These are phyloP conservation scores for Rhodofomes roseus DNA, from an alignment of 1,284 basidiomycete species.

Conservation along the genomic window DNA sequence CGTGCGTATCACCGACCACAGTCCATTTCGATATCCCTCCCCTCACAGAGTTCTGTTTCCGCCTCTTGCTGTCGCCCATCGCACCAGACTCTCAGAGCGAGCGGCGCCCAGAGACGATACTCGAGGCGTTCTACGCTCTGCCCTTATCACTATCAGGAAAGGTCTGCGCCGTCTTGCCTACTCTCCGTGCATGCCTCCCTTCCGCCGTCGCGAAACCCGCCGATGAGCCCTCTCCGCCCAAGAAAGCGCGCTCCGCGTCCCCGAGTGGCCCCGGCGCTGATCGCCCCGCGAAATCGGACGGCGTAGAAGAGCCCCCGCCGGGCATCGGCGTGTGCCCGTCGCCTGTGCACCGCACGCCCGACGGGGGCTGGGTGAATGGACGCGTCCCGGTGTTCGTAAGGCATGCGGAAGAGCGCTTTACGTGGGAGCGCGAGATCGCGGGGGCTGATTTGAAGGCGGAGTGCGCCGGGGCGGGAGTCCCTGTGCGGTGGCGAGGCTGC, in stretches of 20 bases:
- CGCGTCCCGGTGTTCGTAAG: conserved; percentile 43
- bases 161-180: conserved; percentile 12
- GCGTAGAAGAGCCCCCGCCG: conserved; percentile 12
- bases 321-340: conserved; percentile 48
- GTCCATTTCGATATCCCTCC: conserved; percentile 34
- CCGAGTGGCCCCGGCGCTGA: neutral
- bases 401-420: conserved; percentile 58
- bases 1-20: conserved; percentile 18
- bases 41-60: conserved; percentile 48
- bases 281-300: neutral
- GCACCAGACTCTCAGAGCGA: neutral
- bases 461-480: conserved; percentile 35
- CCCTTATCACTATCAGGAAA: conserved; percentile 15
- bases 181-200: conserved; percentile 24
- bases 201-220: conserved; percentile 21
- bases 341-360: conserved; percentile 36
- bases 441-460: conserved; percentile 46
- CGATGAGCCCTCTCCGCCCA: conserved; percentile 5
- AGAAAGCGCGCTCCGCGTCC: conserved; percentile 3
- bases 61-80: conserved; percentile 39
- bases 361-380: conserved; percentile 13
- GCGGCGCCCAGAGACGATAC: conserved; percentile 21
- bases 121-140: conserved; percentile 25
- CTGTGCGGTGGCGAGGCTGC: conserved; percentile 72
- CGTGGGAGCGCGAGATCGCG: conserved; percentile 59